Evolutionary conservation across 2,329 filamentous ascomycete genomes (phyloP), one percentile per base, ranked within the genome.

Genomic region (Rutstroemia sp.): DNA sequence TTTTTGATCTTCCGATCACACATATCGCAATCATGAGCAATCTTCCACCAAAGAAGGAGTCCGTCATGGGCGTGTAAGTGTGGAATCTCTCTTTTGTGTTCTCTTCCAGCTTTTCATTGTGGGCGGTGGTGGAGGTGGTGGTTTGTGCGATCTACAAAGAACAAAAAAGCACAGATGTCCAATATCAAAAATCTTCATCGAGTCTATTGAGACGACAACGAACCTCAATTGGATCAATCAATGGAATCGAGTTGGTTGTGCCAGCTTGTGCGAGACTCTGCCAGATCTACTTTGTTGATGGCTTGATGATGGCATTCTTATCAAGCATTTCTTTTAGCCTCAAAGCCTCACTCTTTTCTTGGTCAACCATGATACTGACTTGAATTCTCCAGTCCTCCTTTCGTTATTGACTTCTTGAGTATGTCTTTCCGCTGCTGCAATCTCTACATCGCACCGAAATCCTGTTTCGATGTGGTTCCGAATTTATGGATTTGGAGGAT

Each of bases 331-430:
- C 47, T 34, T 10, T 44, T 17, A 9, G 25, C 19, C 44, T 23
- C 51, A 52, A 52, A 54, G 38, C 21, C 54, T 42, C 14, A 44
- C 55, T 48, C 19, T 56, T 36, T 44, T 49, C 12, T 51, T 54
- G 27, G 16, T 55, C 44, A 39, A 51, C 16, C 56, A 62, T 50
- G 36, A 50, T 55, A 62, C 67, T 68, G 59, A 69, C 61, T 40
- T 55, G 12, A 39, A 38, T 39, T 54, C n/a, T 53, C 60, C 64
- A 72, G 95, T 87, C 89, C 67, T 57, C 67, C 89, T 76, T 97
- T 97, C 84, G 73, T 96, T 75, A 89, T 95, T 74, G 92, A 97
- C 82, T 97, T 97, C 86, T 75, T 97, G 85, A 97, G 91, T 95
- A 95, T 73, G 92, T 94, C 62, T 58, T 61, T 56, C 61, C 64